Evolutionary conservation across 2,329 filamentous ascomycete species (phyloP).

Genomic region (Ceratocystis eucalypticola): DNA sequence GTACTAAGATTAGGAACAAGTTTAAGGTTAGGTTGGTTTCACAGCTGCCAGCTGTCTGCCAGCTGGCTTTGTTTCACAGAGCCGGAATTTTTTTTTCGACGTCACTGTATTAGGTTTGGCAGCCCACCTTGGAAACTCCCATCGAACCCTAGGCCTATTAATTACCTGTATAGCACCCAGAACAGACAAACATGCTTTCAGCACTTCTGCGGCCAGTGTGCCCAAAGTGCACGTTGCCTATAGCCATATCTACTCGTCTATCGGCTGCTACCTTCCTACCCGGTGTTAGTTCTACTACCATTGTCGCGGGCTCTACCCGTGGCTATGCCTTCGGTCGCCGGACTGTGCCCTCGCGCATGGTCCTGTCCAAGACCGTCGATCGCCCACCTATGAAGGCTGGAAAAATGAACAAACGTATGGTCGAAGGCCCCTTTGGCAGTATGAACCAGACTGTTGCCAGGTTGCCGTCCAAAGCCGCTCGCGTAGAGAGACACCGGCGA

Average conservation of each 20-base stretch:
- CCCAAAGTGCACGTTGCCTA: not conserved
- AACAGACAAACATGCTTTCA: not conserved
- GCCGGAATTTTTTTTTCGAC: slow-evolving; percentile 7
- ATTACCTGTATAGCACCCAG: not conserved
- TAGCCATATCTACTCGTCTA: not conserved
- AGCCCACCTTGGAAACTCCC: not conserved
- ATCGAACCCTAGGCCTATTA: not conserved
- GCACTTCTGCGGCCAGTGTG: slow-evolving; percentile 2
- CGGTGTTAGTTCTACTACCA: not conserved
- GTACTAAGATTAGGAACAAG: too few species aligned
- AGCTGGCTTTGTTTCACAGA: not conserved
- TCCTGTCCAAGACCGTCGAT: slow-evolving; percentile 41
- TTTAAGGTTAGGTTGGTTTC: not conserved
- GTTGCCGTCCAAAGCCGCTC: slow-evolving; percentile 21
- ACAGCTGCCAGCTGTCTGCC: not conserved
- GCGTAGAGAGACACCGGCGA: not conserved
- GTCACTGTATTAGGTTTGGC: not conserved
- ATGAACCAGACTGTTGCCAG: slow-evolving; percentile 43
- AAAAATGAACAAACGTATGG: slow-evolving; percentile 28
- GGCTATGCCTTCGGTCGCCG: slow-evolving; percentile 10
- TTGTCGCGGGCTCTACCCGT: not conserved
- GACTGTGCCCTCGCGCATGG: slow-evolving; percentile 39
- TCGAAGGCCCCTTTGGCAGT: slow-evolving; percentile 39
- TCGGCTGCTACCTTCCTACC: not conserved
- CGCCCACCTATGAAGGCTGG: slow-evolving; percentile 28